Percentiles rank a stretch among this genome's conserved stretches.
phyloP scores from a whole-genome alignment of 352 stramenopile species.

The Hyaloperonospora arabidopsidis region DNA sequence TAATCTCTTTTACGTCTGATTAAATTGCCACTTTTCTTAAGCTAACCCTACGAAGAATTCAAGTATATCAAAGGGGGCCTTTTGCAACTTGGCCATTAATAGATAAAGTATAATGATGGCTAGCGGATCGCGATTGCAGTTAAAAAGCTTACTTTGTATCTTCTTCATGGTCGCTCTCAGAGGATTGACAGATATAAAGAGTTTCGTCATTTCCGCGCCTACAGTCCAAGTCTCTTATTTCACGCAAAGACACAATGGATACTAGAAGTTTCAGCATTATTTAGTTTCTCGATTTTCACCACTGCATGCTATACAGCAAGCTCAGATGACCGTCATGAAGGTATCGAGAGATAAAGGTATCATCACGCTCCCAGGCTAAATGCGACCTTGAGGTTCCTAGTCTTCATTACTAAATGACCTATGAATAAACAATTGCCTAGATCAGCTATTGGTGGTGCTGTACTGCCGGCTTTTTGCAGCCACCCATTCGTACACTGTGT shows the following conservation, averaged over 20 bases:
- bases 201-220: slow-evolving; percentile 44
- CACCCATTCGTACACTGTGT: too few species aligned
- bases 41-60: too few species aligned
- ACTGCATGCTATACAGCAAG: slow-evolving; percentile 41
- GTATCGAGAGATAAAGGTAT: slow-evolving; percentile 69
- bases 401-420: too few species aligned
- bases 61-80: too few species aligned
- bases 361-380: slow-evolving; percentile 66
- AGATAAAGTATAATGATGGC: neutral
- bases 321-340: slow-evolving; percentile 90
- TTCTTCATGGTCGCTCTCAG: slow-evolving; percentile 74
- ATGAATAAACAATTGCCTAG: neutral
- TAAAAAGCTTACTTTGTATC: slow-evolving; percentile 76
- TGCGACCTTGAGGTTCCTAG: too few species aligned
- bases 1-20: too few species aligned
- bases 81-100: neutral
- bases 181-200: slow-evolving; percentile 73
- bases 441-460: neutral
- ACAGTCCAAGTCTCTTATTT: slow-evolving; percentile 5
- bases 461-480: too few species aligned
- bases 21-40: too few species aligned
- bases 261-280: slow-evolving; percentile 68
- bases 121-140: slow-evolving; percentile 62
- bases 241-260: slow-evolving; percentile 7
- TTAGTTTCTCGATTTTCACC: slow-evolving; percentile 85